phyloP scores from a whole-genome alignment of 2,329 filamentous ascomycete species.

The Leptographium radiaticola region DNA sequence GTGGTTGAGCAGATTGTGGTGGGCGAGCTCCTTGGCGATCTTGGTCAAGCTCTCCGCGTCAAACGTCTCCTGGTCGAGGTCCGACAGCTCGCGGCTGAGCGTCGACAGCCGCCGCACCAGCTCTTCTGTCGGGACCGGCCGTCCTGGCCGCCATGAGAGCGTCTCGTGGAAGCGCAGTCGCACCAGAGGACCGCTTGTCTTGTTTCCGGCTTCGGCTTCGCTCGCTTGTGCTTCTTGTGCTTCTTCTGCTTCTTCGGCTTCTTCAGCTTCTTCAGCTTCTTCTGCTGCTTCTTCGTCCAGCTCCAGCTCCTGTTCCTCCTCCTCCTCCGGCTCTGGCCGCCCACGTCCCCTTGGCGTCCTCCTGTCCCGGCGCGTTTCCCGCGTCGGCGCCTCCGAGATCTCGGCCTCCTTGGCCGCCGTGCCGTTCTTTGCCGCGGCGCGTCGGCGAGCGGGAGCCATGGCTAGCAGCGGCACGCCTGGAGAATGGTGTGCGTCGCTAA shows the following conservation, averaged over 20 bases:
- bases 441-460: constrained; percentile 11
- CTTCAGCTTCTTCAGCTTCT: not conserved
- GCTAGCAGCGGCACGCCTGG: not conserved
- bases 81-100: constrained; percentile 69
- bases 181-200: constrained; percentile 19
- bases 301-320: not conserved
- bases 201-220: not conserved
- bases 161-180: constrained; percentile 70
- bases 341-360: not conserved
- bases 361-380: not conserved
- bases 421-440: constrained; percentile 10
- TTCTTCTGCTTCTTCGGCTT: not conserved
- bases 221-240: constrained; percentile 15
- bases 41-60: constrained; percentile 72
- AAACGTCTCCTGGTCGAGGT: constrained; percentile 76
- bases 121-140: constrained; percentile 71
- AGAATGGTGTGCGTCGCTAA: too few relatives aligned
- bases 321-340: not conserved
- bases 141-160: constrained; percentile 83
- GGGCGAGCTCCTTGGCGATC: constrained; percentile 74
- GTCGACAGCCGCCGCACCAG: constrained; percentile 69
- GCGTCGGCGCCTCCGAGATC: not conserved
- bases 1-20: constrained; percentile 71
- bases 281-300: constrained; percentile 4
- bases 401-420: constrained; percentile 5